These are phyloP conservation scores for Chlamydomonas sp. DNA, from an alignment of 139 green algal genomes.

Conservation along the genomic window DNA sequence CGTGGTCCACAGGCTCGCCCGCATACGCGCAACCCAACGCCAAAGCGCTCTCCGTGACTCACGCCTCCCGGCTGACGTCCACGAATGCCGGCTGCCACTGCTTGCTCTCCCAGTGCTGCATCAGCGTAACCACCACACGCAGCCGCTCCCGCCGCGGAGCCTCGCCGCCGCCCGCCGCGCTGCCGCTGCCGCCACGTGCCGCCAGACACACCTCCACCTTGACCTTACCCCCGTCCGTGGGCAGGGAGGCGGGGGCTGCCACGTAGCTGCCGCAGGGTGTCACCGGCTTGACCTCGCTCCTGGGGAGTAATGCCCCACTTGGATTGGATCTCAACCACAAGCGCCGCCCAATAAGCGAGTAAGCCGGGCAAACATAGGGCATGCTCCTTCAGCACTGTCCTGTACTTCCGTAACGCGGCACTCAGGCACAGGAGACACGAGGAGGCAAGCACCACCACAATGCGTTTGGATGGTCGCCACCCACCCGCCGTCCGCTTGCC, in stretches of 20 bases:
- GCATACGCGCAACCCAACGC: background rate
- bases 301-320: background rate
- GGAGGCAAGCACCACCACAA: too few species aligned
- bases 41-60: background rate
- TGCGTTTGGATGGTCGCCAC: background rate
- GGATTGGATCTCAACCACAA: too few species aligned
- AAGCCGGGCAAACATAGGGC: too few species aligned
- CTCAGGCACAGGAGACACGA: too few species aligned
- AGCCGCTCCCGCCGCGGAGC: conserved; percentile 23
- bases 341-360: too few species aligned
- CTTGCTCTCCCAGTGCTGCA: conserved; percentile 28
- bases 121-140: conserved; percentile 58
- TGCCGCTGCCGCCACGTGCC: background rate
- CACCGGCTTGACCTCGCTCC: background rate
- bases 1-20: too few species aligned
- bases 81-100: conserved; percentile 44
- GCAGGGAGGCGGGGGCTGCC: conserved; percentile 35
- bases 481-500: conserved; percentile 6
- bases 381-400: too few species aligned
- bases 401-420: too few species aligned
- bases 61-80: conserved; percentile 63
- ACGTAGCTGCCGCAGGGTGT: conserved; percentile 43
- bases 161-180: background rate
- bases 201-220: conserved; percentile 35
- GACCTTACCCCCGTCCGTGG: conserved; percentile 1